Percentiles rank a stretch among this genome's conserved stretches.
Evolutionary conservation across 345 rosid species (phyloP).

Genomic region (Boechera stricta): DNA sequence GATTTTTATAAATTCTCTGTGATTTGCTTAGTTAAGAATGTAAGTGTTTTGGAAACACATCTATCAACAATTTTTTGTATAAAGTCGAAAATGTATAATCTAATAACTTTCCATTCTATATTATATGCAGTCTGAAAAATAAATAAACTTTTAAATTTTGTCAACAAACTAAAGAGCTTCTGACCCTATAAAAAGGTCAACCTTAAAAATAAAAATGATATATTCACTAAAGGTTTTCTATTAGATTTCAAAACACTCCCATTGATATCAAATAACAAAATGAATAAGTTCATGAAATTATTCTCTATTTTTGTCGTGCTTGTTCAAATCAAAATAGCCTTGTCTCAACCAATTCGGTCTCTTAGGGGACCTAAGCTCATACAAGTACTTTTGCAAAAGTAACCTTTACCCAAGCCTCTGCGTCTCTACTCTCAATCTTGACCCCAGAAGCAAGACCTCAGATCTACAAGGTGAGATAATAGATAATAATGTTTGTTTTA

Average conservation of each 20-base stretch:
- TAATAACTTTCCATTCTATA: too few relatives aligned
- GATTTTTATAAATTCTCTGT: too few relatives aligned
- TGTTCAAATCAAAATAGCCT: slow-evolving; percentile 19
- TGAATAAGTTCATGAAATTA: slow-evolving; percentile 26
- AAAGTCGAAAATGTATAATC: too few relatives aligned
- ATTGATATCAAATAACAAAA: slow-evolving; percentile 14
- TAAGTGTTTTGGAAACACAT: too few relatives aligned
- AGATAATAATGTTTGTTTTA: too few relatives aligned
- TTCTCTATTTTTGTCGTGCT: slow-evolving; percentile 22
- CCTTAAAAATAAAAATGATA: not conserved
- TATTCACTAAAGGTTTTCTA: not conserved
- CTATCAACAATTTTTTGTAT: too few relatives aligned
- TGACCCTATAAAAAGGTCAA: slow-evolving; percentile 2
- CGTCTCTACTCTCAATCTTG: slow-evolving; percentile 23
- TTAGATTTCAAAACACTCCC: not conserved
- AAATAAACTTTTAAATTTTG: too few relatives aligned
- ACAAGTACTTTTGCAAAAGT: slow-evolving; percentile 5
- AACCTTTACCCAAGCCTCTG: slow-evolving; percentile 10
- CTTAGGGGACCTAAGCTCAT: not conserved
- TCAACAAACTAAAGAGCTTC: not conserved
- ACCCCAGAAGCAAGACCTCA: slow-evolving; percentile 14
- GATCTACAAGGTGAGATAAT: not conserved
- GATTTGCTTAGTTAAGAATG: too few relatives aligned
- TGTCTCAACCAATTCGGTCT: slow-evolving; percentile 19
- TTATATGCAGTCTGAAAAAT: too few relatives aligned